Conservation (phyloP, 2,329 filamentous ascomycete genomes). For the Neonectria coccinea region DNA sequence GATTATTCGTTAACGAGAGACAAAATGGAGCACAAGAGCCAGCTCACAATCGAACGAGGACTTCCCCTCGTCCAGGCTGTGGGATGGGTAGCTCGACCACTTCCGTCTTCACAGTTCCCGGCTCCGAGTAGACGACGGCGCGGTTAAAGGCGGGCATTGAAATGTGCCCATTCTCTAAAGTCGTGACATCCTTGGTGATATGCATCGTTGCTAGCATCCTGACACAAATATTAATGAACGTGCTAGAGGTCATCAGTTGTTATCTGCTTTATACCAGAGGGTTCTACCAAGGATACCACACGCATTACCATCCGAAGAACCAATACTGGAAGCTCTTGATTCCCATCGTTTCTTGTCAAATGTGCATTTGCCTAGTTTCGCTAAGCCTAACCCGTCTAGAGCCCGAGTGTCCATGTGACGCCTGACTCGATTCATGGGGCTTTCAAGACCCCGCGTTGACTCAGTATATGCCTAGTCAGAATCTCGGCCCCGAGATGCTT, state of each 20-base stretch:
- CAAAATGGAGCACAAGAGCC: too few species aligned
- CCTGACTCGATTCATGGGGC: not conserved
- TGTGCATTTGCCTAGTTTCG: not conserved
- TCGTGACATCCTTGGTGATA: not conserved
- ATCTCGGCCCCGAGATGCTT: not conserved
- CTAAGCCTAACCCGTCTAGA: not conserved
- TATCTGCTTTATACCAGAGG: not conserved
- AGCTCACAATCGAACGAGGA: slow-evolving; percentile 24
- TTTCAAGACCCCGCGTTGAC: not conserved
- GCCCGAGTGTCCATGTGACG: not conserved
- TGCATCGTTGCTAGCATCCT: not conserved
- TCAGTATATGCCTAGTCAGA: not conserved
- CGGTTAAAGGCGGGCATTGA: slow-evolving; percentile 4
- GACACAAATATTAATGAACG: not conserved
- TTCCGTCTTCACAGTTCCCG: slow-evolving; percentile 15
- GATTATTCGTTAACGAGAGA: not conserved
- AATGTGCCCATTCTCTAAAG: not conserved
- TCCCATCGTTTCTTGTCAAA: too few species aligned
- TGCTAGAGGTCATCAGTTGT: not conserved
- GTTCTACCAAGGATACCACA: not conserved
- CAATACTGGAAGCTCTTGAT: too few species aligned
- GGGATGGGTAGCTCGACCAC: slow-evolving; percentile 20
- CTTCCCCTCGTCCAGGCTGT: slow-evolving; percentile 14
- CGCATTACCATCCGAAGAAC: not conserved
- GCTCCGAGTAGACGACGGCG: slow-evolving; percentile 20